phyloP scores from a whole-genome alignment of 495 filamentous ascomycete species.

The Neurospora africana region DNA sequence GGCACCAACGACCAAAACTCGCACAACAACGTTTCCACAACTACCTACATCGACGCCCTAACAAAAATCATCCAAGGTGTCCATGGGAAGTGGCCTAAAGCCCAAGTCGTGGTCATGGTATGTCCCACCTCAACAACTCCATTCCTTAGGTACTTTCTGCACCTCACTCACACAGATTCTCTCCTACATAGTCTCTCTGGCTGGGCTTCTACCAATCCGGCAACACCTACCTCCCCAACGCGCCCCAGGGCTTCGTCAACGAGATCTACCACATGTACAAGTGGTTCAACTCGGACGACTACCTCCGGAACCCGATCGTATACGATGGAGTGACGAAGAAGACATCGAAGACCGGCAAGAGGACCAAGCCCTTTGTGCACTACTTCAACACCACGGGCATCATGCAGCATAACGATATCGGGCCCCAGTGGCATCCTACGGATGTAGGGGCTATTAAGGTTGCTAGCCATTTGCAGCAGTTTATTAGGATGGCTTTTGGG shows the following conservation, averaged over 20 bases:
- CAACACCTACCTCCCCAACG: conserved; percentile 41
- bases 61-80: conserved; percentile 50
- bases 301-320: conserved; percentile 30
- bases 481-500: conserved; percentile 38
- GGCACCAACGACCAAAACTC: conserved; percentile 57
- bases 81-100: conserved; percentile 50
- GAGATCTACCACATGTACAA: conserved; percentile 46
- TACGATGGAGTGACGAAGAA: conserved; percentile 36
- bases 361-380: conserved; percentile 46
- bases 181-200: conserved; percentile 46
- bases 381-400: conserved; percentile 60
- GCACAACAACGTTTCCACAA: conserved; percentile 45
- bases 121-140: conserved; percentile 1
- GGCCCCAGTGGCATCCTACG: conserved; percentile 52
- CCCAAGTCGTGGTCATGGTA: conserved; percentile 55
- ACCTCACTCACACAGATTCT: not conserved
- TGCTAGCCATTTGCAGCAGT: conserved; percentile 55
- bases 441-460: conserved; percentile 60
- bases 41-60: conserved; percentile 45
- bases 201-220: conserved; percentile 43
- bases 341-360: conserved; percentile 22
- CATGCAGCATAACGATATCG: conserved; percentile 60
- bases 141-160: not conserved
- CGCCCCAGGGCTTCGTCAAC: conserved; percentile 36
- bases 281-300: conserved; percentile 43